Evolutionary conservation across 495 filamentous ascomycete genomes (phyloP).

Genomic region (Neurospora pannonica): DNA sequence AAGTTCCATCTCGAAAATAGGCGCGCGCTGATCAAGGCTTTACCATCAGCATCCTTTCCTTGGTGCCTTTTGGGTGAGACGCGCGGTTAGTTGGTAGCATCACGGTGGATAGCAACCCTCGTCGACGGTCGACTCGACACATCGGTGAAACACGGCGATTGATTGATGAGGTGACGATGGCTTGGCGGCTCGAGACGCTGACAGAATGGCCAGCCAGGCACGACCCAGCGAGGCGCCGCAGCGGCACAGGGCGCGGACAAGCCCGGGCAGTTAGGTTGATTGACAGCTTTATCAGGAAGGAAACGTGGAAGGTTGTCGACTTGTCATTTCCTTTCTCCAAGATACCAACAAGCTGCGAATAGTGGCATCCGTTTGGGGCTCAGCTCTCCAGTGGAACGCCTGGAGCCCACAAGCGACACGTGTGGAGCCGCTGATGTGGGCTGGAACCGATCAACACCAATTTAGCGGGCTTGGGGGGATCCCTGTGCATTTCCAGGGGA

Average conservation of each 20-base stretch:
- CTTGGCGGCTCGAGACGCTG: neutral
- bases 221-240: neutral
- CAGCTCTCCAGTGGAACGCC: neutral
- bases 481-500: neutral
- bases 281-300: neutral
- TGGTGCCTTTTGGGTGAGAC: neutral
- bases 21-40: neutral
- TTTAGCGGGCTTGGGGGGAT: neutral
- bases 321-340: neutral
- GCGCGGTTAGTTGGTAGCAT: neutral
- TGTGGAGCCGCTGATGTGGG: neutral
- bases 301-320: neutral
- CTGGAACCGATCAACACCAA: neutral
- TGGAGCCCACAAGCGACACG: neutral
- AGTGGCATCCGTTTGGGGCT: neutral
- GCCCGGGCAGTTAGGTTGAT: neutral
- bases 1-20: neutral
- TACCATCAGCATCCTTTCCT: neutral
- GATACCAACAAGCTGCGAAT: neutral
- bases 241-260: neutral
- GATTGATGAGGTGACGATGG: neutral
- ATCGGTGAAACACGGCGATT: neutral
- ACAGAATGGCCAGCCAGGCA: neutral
- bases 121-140: neutral
- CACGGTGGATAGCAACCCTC: neutral